Base-by-base conservation (phyloP, 208 protist species). In the Trypanosomatidae sp. region DNA sequence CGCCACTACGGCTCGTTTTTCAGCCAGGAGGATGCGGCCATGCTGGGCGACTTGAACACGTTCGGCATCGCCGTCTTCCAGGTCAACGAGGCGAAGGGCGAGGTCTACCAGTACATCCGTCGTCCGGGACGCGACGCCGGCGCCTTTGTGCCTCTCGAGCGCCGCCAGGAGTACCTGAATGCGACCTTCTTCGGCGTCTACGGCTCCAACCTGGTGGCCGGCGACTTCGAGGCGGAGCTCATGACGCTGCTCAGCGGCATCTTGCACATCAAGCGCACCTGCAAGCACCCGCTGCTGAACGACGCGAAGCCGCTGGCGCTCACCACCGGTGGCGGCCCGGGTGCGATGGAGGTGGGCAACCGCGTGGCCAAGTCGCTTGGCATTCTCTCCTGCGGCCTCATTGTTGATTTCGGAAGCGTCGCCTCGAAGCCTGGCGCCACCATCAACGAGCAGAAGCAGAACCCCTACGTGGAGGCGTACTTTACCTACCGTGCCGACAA, bases 301-400 rank as follows among this genome's bases (percentile, higher is more conserved):
- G 74, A 84, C 3, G 60, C 79, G 12, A 93, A 90, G 69, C 84
- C 92, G 33, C 70, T 98, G 17, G 91, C 93, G 10, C 88, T 98
- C 64, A 84, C 96, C 25, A 98, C 95, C 2, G 95, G 95, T 19
- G 95, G 95, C 3, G 95, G 95, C 22, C 95, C 95, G 41, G 95
- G 95, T 56, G 93, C 93, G 41, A 98, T 98, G 95, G 93, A 97
- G 76, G 93, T 98, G 6, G 95, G 95, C 66, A 98, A 98, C 84
- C 93, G 92, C n/a, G 95, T 98, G 1, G 93, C 95, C 56, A 89
- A 87, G 77, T 92, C 89, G 2, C 86, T 97, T 33, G 92, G 93
- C 55, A 97, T 98, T 56, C 83, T 98, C 52, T 96, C 91, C 1
- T 97, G 91, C 74, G 95, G 92, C 56, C 79, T 97, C 58, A 83